Evolutionary conservation across 2,329 filamentous ascomycete species (phyloP), one percentile per base, ranked within the genome.

Genomic region (Thelonectria rubi): DNA sequence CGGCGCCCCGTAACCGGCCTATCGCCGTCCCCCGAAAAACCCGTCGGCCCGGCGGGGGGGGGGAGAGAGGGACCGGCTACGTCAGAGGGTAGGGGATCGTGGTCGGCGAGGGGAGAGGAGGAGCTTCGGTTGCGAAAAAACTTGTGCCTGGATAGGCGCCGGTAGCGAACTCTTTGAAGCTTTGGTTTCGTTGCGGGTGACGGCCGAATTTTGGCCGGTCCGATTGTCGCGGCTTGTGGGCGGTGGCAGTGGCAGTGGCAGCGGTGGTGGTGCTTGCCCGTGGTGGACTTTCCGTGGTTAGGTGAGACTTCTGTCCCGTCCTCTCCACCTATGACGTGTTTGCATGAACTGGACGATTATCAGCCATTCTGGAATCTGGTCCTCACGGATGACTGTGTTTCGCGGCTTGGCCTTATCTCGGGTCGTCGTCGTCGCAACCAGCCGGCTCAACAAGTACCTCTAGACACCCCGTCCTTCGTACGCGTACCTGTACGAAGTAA

Each of bases 71-170:
- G 7, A 9, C 26, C 52, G 14, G 10, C 47, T 69, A 71, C 69
- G 69, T 71, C 69, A 71, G 56, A 53, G 58, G 34, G 42, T 47
- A 47, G 39, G 58, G 52, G 30, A 26, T 60, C 52, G 32, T 47
- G 20, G 14, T 17, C 26, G 32, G 30, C 26, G 8, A 30, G 39
- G 39, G 14, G 14, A 40, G 14, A 40, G 6, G 37, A 20, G 20
- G 20, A 21, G 42, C 34, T 21, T 47, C 42, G 50, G 34, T 34
- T 40, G 30, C 21, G 37, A 50, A 39, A 4, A 17, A 12, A 21
- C 17, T 42, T 43, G 15, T 37, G 8, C 15, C 11, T 37, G 11
- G 12, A 26, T 32, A 46, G 32, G 40, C 58, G 53, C 58, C 58
- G 17, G 40, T 52, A 37, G 53, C 58, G 53, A 56, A 37, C 24